Evolutionary conservation across 495 filamentous ascomycete species (phyloP), one percentile per base, ranked within the genome.

Genomic region (Penicillium maclennaniae): DNA sequence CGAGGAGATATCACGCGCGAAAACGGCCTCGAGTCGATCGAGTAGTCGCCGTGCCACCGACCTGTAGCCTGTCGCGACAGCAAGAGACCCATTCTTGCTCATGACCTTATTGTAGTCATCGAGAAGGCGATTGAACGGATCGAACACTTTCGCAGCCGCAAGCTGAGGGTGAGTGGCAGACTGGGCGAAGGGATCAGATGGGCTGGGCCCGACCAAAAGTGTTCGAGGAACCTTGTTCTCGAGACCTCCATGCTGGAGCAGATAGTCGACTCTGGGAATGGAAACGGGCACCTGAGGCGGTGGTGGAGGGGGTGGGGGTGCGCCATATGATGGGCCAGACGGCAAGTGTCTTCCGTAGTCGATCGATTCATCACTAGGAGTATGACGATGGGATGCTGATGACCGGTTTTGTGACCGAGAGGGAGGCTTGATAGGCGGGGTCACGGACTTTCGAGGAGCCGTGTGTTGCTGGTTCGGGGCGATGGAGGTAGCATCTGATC

Each of bases 41-140:
- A 97, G 79, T 21, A 97, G 68, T 36, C 91, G 82, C 2, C 95
- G 84, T n/a, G 95, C 95, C 36, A 97, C 86, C 7, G 92, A 96
- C 45, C 87, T 83, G 69, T 97, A 97, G 2, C 95, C 95, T 6
- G 95, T 97, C 20, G 93, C 93, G 0, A 99, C 95, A 6, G 95
- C 95, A 15, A 99, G 68, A 7, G 91, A 96, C 2, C 95, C 95
- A 62, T 86, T 90, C 44, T 85, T 87, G 17, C 74, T 72, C 51
- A 97, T 80, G 8, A 99, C 91, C 7, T 83, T 78, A 45, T 84
- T 75, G 63, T 96, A 97, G 51, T 92, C 86, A 60, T 96, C 89
- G 17, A 99, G 75, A 12, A 96, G 75, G 42, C 82, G 82, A 60
- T 87, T 85, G 59, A 90, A 86, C 0, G 89, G 89, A 25, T 83